phyloP scores from a whole-genome alignment of 1,284 basidiomycete genomes.

The Ganoderma boninense region DNA sequence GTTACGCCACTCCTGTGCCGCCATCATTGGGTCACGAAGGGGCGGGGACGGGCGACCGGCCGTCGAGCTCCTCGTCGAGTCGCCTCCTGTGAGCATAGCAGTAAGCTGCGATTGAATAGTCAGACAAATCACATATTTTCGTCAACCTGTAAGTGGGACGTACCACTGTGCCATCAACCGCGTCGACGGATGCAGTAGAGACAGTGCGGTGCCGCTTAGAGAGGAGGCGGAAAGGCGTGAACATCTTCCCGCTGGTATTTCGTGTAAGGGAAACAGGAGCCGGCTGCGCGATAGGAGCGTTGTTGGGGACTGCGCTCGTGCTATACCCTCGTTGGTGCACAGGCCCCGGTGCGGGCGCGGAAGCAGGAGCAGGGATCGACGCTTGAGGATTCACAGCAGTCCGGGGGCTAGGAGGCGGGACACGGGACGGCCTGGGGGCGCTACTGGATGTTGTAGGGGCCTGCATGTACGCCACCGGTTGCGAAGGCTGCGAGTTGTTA shows the following conservation, averaged over 20 bases:
- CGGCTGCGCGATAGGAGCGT: conserved; percentile 30
- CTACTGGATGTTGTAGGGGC: background rate
- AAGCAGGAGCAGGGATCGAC: conserved; percentile 18
- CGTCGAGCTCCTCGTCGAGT: conserved; percentile 65
- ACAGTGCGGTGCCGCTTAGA: conserved; percentile 69
- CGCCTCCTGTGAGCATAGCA: conserved; percentile 77
- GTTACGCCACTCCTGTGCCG: conserved; percentile 73
- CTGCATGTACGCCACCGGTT: conserved; percentile 23
- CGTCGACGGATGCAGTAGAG: conserved; percentile 79
- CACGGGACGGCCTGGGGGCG: conserved; percentile 10
- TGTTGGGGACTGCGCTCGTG: conserved; percentile 13
- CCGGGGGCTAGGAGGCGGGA: conserved; percentile 11
- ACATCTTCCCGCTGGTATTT: conserved; percentile 53
- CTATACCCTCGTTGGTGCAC: conserved; percentile 19
- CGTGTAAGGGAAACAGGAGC: conserved; percentile 47
- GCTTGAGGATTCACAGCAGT: conserved; percentile 25
- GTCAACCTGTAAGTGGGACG: conserved; percentile 39
- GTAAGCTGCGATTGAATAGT: conserved; percentile 55
- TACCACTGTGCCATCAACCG: conserved; percentile 78
- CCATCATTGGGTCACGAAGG: conserved; percentile 65
- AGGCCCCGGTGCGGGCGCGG: background rate
- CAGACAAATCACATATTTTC: conserved; percentile 4
- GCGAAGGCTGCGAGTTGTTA: conserved; percentile 37
- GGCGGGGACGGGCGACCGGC: conserved; percentile 65
- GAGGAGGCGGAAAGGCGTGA: conserved; percentile 69